Base-by-base conservation (phyloP, 176 grass and related monocot species). In the Carex cristatella region DNA sequence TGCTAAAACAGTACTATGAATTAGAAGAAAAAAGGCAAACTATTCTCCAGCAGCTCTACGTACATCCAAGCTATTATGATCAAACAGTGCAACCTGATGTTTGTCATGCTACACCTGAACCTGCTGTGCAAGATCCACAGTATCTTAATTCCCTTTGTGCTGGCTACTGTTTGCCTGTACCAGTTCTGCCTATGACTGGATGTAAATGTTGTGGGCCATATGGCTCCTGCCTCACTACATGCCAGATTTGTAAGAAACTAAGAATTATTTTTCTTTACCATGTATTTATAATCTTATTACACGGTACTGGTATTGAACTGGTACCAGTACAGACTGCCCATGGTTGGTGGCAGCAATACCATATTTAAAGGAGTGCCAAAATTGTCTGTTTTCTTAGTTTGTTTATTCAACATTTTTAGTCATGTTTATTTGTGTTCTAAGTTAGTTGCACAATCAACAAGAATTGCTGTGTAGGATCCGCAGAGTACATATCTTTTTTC, bases 21-120 rank as follows among this genome's bases (percentile, higher is more conserved):
- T 91, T 97, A 82, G 94, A 94, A 67, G 90, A 88, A 59, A 79
- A 97, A 73, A 92, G 90, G 84, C 90, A 84, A 67, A 85, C 88
- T 53, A 62, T 94, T 91, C 89, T 97, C 56, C 87, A 92, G 81
- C 92, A 97, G 67, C 84, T 97, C 69, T 86, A 94, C 64, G 13
- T 23, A 31, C 87, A 94, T 68, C 61, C 87, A 38, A 91, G 84
- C 86, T 94, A 94, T 72, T 92, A 87, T 87, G 83, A 88, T 83
- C 83, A 92, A 91, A 81, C 73, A 79, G 18, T 68, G 23, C 83
- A 92, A 68, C 23, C 76, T 84, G 86, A 84, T 76, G 77, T 64
- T 5, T 92, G 83, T 64, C 87, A 71, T 91, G 35, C 86, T 18
- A 67, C 81, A 55, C 72, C 72, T 77, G 48, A 77, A 77, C 48